phyloP scores from a whole-genome alignment of 2,329 filamentous ascomycete genomes.

The Lomentospora prolificans region DNA sequence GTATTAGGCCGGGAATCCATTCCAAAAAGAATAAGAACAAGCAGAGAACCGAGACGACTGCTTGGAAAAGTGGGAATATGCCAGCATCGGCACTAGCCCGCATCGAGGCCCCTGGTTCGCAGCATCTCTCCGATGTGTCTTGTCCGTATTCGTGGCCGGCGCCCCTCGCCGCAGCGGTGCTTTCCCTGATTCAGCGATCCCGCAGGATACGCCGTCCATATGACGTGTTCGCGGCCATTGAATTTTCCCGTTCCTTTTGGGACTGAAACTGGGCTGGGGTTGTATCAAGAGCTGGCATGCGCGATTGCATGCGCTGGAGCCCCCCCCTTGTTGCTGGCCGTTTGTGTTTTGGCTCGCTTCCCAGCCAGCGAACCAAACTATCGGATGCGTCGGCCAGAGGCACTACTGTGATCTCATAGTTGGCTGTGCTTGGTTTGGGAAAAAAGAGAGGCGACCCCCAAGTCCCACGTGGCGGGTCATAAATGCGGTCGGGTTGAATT shows the following conservation, averaged over 20 bases:
- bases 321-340: too few relatives aligned
- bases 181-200: slow-evolving; percentile 8
- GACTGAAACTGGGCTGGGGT: too few relatives aligned
- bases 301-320: too few relatives aligned
- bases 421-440: too few relatives aligned
- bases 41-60: too few relatives aligned
- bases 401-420: neutral
- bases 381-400: neutral
- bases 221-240: slow-evolving; percentile 14
- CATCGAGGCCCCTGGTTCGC: neutral
- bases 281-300: too few relatives aligned
- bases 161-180: neutral
- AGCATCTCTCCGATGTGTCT: neutral
- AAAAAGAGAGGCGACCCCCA: too few relatives aligned
- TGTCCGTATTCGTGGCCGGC: neutral
- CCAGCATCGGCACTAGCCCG: neutral
- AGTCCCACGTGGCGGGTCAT: neutral
- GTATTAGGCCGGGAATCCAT: too few relatives aligned
- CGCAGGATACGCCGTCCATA: slow-evolving; percentile 15
- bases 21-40: too few relatives aligned
- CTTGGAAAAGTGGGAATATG: neutral
- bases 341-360: too few relatives aligned
- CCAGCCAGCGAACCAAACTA: neutral
- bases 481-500: neutral
- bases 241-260: too few relatives aligned